These are phyloP conservation scores for Spergularia marina DNA, from an alignment of 148 eudicot genomes.

Conservation along the genomic window DNA sequence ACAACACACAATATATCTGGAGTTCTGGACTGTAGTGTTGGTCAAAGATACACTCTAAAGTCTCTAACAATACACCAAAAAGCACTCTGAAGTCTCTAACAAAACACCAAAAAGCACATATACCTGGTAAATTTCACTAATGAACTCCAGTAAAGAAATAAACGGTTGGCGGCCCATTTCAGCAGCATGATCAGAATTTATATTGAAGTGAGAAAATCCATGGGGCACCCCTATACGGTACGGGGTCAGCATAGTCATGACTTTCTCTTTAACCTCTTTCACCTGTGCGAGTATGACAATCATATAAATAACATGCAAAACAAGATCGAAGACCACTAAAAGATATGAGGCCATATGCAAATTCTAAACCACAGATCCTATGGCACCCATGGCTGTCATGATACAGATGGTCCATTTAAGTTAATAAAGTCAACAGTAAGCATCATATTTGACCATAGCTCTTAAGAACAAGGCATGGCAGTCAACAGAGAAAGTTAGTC, in stretches of 20 bases:
- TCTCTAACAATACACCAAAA: neutral
- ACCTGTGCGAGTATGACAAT: conserved; percentile 44
- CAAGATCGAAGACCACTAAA: neutral
- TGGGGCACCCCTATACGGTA: conserved; percentile 57
- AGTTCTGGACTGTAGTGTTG: neutral
- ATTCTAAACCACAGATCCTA: neutral
- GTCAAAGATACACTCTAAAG: neutral
- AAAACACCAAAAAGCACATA: conserved; percentile 8
- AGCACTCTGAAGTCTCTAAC: neutral
- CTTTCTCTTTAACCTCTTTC: conserved; percentile 90
- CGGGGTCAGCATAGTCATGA: conserved; percentile 74
- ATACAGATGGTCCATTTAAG: too few relatives aligned
- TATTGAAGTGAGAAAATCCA: conserved; percentile 44
- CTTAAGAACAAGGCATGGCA: too few relatives aligned
- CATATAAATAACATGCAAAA: neutral
- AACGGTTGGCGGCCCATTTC: conserved; percentile 57
- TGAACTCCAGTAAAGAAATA: conserved; percentile 88
- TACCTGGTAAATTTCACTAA: conserved; percentile 96
- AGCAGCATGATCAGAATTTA: conserved; percentile 45
- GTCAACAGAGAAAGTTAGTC: too few relatives aligned
- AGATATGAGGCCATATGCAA: too few relatives aligned
- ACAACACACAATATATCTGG: neutral
- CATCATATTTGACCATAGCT: too few relatives aligned
- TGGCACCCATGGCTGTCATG: neutral
- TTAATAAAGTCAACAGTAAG: too few relatives aligned